Conservation (phyloP, 768 basidiomycete species). For the Lactarius indigo region DNA sequence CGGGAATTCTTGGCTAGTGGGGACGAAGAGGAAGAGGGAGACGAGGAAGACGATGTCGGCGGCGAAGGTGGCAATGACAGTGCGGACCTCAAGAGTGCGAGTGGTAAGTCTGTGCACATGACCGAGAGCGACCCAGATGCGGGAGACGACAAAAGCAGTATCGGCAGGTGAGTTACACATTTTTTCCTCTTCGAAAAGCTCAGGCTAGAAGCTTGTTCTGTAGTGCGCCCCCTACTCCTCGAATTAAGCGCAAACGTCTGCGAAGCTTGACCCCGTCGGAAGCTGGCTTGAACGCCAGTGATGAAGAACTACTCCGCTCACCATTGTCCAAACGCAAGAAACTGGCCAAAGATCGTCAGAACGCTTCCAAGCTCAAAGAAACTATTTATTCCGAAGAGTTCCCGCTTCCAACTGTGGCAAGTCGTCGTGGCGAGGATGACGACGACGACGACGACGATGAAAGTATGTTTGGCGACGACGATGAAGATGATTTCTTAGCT, state of each 20-base stretch:
- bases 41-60: conserved; percentile 38
- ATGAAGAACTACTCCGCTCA: conserved; percentile 50
- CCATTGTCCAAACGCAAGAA: conserved; percentile 82
- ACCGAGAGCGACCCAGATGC: conserved; percentile 48
- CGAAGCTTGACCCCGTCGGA: conserved; percentile 73
- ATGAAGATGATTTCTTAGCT: conserved; percentile 79
- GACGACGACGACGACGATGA: conserved; percentile 44
- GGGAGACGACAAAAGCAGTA: conserved; percentile 50
- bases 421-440: conserved; percentile 23
- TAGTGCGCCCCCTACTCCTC: conserved; percentile 42
- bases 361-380: conserved; percentile 67
- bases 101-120: conserved; percentile 28
- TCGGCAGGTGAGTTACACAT: conserved; percentile 37
- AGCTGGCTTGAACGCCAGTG: conserved; percentile 34
- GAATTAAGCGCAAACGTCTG: conserved; percentile 59
- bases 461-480: conserved; percentile 43
- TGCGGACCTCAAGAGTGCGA: conserved; percentile 1
- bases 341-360: conserved; percentile 59
- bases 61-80: conserved; percentile 36
- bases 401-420: conserved; percentile 9
- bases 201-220: conserved; percentile 8
- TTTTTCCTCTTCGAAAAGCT: conserved; percentile 6
- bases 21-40: conserved; percentile 27
- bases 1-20: conserved; percentile 25
- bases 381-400: conserved; percentile 23